A percentile compares a stretch with the other conserved stretches of the same genome.
Evolutionary conservation across 768 basidiomycete genomes (phyloP).

Genomic region (Lactarius sanguifluus): DNA sequence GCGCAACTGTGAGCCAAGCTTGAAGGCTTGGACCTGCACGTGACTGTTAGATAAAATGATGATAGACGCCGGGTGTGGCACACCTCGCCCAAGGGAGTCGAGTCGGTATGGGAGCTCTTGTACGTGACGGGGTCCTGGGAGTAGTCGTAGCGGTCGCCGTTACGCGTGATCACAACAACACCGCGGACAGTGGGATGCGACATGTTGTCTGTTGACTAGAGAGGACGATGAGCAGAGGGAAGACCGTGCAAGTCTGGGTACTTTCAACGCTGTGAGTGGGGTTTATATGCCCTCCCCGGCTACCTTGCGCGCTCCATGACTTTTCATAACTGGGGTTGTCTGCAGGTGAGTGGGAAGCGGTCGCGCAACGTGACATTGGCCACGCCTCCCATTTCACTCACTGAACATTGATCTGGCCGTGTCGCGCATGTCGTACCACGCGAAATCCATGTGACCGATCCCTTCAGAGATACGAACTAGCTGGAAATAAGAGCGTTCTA

Average conservation of each 20-base stretch:
- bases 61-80: conserved; percentile 29
- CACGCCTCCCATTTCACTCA: conserved; percentile 25
- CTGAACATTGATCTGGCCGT: conserved; percentile 22
- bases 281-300: conserved; percentile 21
- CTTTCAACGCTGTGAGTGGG: conserved; percentile 3
- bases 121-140: conserved; percentile 74
- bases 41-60: conserved; percentile 9
- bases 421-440: conserved; percentile 25
- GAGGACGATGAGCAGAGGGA: conserved; percentile 22
- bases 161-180: conserved; percentile 74
- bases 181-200: conserved; percentile 61
- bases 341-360: conserved; percentile 19
- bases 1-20: conserved; percentile 62
- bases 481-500: conserved; percentile 3
- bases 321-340: conserved; percentile 16
- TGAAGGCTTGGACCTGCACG: conserved; percentile 61
- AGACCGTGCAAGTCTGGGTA: conserved; percentile 29
- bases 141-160: conserved; percentile 70
- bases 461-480: conserved; percentile 8
- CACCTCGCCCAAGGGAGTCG: conserved; percentile 76
- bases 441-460: conserved; percentile 25
- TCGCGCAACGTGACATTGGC: conserved; percentile 12
- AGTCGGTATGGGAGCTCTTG: conserved; percentile 58
- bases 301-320: conserved; percentile 12
- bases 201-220: conserved; percentile 31